Conservation (phyloP, 2,329 filamentous ascomycete genomes). For the Pestalotiopsis fici region DNA sequence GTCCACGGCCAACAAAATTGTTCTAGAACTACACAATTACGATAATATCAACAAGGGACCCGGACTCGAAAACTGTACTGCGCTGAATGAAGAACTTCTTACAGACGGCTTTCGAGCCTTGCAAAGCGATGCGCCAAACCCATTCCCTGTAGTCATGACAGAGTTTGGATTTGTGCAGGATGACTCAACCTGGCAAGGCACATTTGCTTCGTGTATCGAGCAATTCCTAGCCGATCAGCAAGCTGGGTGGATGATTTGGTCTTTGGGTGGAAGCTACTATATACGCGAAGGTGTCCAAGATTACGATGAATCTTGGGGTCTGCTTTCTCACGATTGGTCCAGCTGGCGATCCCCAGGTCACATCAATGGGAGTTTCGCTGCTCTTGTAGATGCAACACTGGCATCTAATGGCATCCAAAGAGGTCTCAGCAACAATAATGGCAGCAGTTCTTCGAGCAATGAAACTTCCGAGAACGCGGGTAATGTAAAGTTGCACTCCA, state of each 20-base stretch:
- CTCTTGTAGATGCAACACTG: conserved; percentile 32
- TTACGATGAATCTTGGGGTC: conserved; percentile 57
- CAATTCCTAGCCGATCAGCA: conserved; percentile 47
- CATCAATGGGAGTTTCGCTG: conserved; percentile 35
- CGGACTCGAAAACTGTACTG: conserved; percentile 43
- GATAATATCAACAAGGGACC: conserved; percentile 38
- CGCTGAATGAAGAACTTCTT: conserved; percentile 44
- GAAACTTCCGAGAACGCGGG: neutral
- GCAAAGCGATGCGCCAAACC: conserved; percentile 34
- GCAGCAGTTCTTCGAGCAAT: neutral
- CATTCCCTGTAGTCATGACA: conserved; percentile 50
- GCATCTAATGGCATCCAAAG: conserved; percentile 15
- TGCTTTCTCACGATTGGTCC: conserved; percentile 54
- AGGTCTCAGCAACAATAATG: neutral
- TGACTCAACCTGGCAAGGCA: conserved; percentile 39
- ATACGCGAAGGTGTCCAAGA: conserved; percentile 52
- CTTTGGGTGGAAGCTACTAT: conserved; percentile 60
- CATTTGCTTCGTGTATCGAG: conserved; percentile 53
- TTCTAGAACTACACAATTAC: conserved; percentile 63
- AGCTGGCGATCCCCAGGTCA: conserved; percentile 45
- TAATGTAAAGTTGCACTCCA: neutral
- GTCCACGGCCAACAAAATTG: conserved; percentile 53
- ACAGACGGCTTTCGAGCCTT: conserved; percentile 54
- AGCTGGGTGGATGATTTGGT: conserved; percentile 59
- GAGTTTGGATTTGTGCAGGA: conserved; percentile 56